Base-by-base conservation (phyloP, 257 asterid genomes). In the Misopates orontium region DNA sequence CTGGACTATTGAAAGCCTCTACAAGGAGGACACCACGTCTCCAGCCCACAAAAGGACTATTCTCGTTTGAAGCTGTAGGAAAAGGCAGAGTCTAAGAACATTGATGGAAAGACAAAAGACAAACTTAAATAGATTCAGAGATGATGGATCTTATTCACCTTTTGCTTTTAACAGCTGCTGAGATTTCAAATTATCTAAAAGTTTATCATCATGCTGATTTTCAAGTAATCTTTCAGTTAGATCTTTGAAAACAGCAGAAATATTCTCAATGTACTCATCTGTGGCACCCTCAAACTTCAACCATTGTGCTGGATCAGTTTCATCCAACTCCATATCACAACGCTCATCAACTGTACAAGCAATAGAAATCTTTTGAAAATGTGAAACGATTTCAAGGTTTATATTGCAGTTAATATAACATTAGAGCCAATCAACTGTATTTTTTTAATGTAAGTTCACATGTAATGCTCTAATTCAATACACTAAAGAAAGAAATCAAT, bases 271-370 rank as follows among this genome's bases (percentile, higher is more conserved):
- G 79, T 88, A 94, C 68, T 90, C 98, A 66, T 86, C 86, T 9
- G 98, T 84, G 45, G 96, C 96, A 39, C 80, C 83, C 80, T 94
- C 99, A 60, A 94, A 78, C 81, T 84, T 94, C 59, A 80, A 73
- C 99, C 97, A 94, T 70, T 83, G 63, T 0, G 98, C 79, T 16
- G 99, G 99, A 73, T 94, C 98, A 66, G 99, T 94, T 75, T 94
- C 99, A 79, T 94, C 99, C 59, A 94, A 81, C 85, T 90, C 99
- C 99, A 94, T 94, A 62, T 79, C 99, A 80, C 98, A 90, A 19
- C 99, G 96, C 67, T 94, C 99, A 64, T 94, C 97, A 68, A 90
- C 99, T 94, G 89, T 52, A 73, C 55, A 65, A 62, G 56, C 51
- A 71, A 62, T 9, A 36, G 47, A 56, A 51, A 66, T 69, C 59